Percentiles rank a stretch among this genome's conserved stretches.
These are phyloP conservation scores for Paramecium pentaurelia DNA, from an alignment of 73 alveolate genomes.

Conservation along the genomic window DNA sequence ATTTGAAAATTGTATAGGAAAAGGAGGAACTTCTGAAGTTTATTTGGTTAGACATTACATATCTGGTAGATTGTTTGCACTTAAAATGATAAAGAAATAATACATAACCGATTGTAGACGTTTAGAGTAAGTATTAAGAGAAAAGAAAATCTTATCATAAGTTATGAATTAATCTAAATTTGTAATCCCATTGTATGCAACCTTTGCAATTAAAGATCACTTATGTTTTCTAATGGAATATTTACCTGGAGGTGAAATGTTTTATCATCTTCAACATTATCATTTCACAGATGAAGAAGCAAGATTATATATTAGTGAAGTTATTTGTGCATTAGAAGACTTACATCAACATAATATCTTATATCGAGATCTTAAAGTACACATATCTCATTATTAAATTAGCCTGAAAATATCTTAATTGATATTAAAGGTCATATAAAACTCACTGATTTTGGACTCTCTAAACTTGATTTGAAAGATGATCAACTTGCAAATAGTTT, in stretches of 20 bases:
- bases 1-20: slow-evolving; percentile 53
- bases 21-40: slow-evolving; percentile 63
- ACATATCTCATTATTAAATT: neutral
- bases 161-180: slow-evolving; percentile 30
- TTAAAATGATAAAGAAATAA: slow-evolving; percentile 53
- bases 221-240: slow-evolving; percentile 71
- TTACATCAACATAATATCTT: slow-evolving; percentile 63
- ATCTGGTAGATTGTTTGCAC: slow-evolving; percentile 52
- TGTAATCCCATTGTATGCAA: slow-evolving; percentile 49
- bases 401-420: slow-evolving; percentile 72
- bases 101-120: slow-evolving; percentile 58
- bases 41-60: slow-evolving; percentile 52
- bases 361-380: slow-evolving; percentile 69
- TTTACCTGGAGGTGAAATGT: slow-evolving; percentile 85
- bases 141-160: slow-evolving; percentile 43
- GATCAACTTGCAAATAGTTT: slow-evolving; percentile 64
- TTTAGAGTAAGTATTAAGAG: slow-evolving; percentile 49
- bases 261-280: slow-evolving; percentile 55
- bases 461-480: slow-evolving; percentile 60
- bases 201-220: slow-evolving; percentile 44
- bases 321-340: slow-evolving; percentile 64
- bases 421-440: slow-evolving; percentile 71
- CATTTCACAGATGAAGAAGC: slow-evolving; percentile 65
- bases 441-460: slow-evolving; percentile 74
- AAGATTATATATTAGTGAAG: slow-evolving; percentile 57